Percentiles rank a stretch among this genome's conserved stretches.
Evolutionary conservation across 345 rosid species (phyloP).

Genomic region (Eutrema japonicum): DNA sequence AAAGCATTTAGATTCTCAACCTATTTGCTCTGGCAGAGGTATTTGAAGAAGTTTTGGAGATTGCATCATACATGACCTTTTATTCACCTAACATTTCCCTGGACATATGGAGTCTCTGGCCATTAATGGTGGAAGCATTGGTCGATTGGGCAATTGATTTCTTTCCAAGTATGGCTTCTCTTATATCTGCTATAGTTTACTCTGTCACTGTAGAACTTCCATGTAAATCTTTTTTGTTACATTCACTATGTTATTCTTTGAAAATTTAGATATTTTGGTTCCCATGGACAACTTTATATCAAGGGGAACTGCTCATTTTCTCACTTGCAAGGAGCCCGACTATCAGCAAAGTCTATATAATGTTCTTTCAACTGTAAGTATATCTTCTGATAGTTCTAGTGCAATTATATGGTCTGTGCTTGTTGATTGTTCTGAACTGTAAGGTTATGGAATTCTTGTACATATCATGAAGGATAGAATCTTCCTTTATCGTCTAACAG

Average conservation of each 20-base stretch:
- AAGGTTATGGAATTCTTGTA: slow-evolving; percentile 11
- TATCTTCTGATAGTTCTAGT: slow-evolving; percentile 27
- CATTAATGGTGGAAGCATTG: slow-evolving; percentile 90
- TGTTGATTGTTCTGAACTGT: slow-evolving; percentile 17
- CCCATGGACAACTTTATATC: slow-evolving; percentile 97
- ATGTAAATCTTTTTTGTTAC: not conserved
- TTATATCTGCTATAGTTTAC: slow-evolving; percentile 9
- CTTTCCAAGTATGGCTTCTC: slow-evolving; percentile 69
- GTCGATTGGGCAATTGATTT: slow-evolving; percentile 98
- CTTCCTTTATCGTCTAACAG: slow-evolving; percentile 5
- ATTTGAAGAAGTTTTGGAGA: slow-evolving; percentile 98
- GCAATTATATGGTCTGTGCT: slow-evolving; percentile 27
- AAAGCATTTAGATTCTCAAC: slow-evolving; percentile 24
- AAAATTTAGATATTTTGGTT: slow-evolving; percentile 80
- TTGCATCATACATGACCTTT: slow-evolving; percentile 97
- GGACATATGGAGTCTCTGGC: slow-evolving; percentile 99
- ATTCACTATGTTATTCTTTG: slow-evolving; percentile 28
- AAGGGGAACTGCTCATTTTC: slow-evolving; percentile 90
- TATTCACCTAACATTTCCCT: slow-evolving; percentile 89
- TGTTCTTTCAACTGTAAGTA: slow-evolving; percentile 91
- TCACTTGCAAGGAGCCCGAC: slow-evolving; percentile 86
- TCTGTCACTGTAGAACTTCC: slow-evolving; percentile 18
- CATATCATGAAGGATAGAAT: slow-evolving; percentile 24
- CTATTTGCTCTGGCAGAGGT: slow-evolving; percentile 70
- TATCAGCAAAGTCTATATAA: slow-evolving; percentile 96